Conservation (phyloP, 139 green algal genomes). For the Volvox africanus region DNA sequence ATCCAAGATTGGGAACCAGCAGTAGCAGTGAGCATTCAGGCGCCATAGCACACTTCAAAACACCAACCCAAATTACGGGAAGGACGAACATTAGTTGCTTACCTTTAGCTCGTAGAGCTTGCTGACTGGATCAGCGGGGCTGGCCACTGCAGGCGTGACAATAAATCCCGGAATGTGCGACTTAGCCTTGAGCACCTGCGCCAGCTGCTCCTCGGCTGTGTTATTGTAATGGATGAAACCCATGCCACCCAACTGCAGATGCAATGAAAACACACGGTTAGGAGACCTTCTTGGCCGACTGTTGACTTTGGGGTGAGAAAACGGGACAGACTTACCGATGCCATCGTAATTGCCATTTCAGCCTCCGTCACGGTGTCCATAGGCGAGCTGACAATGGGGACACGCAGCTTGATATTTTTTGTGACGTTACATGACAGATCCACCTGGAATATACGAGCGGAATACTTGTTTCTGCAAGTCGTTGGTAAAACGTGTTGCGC, state of each 20-base stretch:
- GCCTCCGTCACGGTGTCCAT: conserved; percentile 99
- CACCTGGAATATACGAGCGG: conserved; percentile 72
- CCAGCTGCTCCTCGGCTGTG: conserved; percentile 91
- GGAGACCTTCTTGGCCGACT: background rate
- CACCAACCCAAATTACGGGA: too few relatives aligned
- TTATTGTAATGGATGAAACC: conserved; percentile 99
- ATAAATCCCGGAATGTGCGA: conserved; percentile 81
- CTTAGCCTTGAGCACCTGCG: conserved; percentile 83
- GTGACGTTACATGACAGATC: conserved; percentile 88
- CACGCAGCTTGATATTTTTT: conserved; percentile 87
- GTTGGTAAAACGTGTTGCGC: background rate
- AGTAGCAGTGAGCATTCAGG: too few relatives aligned
- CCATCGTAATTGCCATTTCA: conserved; percentile 97
- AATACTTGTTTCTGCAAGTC: background rate
- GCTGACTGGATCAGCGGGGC: conserved; percentile 65
- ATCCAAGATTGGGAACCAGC: too few relatives aligned
- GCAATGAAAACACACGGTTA: background rate
- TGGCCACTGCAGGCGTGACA: conserved; percentile 68
- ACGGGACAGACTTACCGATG: conserved; percentile 67
- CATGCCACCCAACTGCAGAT: conserved; percentile 86
- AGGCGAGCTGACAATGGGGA: conserved; percentile 92
- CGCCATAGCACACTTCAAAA: too few relatives aligned
- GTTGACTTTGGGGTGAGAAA: background rate
- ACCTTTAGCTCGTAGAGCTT: conserved; percentile 81
- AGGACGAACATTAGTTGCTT: background rate